Percentiles rank a stretch among this genome's conserved stretches.
Conservation (phyloP, 352 stramenopile species). For the Stramenopiles sp. region DNA sequence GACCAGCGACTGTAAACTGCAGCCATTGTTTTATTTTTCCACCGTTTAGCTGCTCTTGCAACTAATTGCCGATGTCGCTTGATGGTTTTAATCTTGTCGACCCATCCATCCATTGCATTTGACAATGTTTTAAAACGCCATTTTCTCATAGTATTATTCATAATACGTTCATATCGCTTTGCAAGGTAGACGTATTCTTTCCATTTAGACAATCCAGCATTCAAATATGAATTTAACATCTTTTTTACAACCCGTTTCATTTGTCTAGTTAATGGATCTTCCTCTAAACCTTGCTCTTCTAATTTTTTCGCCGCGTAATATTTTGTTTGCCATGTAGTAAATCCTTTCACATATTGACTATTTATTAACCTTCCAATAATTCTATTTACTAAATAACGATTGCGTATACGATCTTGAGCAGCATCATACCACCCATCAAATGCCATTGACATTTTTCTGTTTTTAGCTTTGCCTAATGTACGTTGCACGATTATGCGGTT, state of each 20-base stretch:
- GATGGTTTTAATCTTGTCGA: not conserved
- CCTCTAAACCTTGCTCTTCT: not conserved
- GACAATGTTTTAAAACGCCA: constrained; percentile 1
- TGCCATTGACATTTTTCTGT: not conserved
- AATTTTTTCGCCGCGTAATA: not conserved
- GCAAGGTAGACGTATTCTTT: not conserved
- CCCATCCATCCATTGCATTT: not conserved
- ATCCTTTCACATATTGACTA: constrained; percentile 1
- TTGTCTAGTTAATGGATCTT: not conserved
- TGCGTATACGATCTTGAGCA: constrained; percentile 2
- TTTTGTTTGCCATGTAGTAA: constrained; percentile 4
- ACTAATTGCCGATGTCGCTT: not conserved
- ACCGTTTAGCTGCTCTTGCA: not conserved
- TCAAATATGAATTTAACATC: constrained; percentile 3
- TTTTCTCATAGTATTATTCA: not conserved
- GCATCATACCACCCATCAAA: constrained; percentile 3
- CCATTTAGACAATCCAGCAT: not conserved
- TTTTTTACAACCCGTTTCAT: not conserved
- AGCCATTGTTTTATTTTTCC: not conserved
- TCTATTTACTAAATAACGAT: not conserved
- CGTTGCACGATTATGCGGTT: not conserved
- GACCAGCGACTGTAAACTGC: not conserved
- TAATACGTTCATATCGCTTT: not conserved
- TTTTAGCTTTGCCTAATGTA: not conserved
- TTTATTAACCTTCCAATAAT: constrained; percentile 2